Conservation (phyloP, 2,329 filamentous ascomycete genomes). For the Curvularia sp. region DNA sequence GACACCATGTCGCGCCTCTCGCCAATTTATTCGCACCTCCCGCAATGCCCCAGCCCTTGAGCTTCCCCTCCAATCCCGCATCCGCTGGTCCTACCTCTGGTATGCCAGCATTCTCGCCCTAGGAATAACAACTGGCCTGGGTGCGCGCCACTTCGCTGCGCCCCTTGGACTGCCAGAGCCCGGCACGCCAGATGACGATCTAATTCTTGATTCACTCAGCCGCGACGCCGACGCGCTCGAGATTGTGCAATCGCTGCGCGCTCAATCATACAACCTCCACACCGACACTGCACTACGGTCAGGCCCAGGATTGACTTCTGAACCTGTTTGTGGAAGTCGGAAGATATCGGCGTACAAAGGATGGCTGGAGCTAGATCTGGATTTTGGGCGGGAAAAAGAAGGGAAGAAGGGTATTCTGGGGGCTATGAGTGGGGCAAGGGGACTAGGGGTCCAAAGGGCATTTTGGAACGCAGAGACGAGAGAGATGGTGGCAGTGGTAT, state of each 20-base stretch:
- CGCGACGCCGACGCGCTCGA: constrained; percentile 42
- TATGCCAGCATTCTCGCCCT: constrained; percentile 39
- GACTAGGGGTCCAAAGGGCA: constrained; percentile 62
- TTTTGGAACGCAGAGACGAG: constrained; percentile 68
- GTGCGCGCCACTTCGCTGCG: constrained; percentile 34
- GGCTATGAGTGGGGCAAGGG: constrained; percentile 47
- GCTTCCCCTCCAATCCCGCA: constrained; percentile 30
- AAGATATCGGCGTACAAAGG: constrained; percentile 28
- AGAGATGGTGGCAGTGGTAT: constrained; percentile 69
- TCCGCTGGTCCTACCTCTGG: constrained; percentile 43
- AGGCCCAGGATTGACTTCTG: constrained; percentile 16
- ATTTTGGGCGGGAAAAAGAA: constrained; percentile 27
- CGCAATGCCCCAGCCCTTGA: constrained; percentile 15
- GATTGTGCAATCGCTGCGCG: constrained; percentile 42
- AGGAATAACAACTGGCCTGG: constrained; percentile 35
- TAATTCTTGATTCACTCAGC: constrained; percentile 35
- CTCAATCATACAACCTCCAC: constrained; percentile 36
- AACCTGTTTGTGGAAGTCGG: constrained; percentile 1
- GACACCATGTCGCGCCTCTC: constrained; percentile 1
- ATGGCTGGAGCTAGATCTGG: constrained; percentile 44
- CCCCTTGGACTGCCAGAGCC: constrained; percentile 37
- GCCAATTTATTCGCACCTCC: constrained; percentile 5
- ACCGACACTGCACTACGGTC: constrained; percentile 31
- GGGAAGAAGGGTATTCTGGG: constrained; percentile 40
- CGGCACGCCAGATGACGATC: constrained; percentile 39